Evolutionary conservation across 768 basidiomycete genomes (phyloP), one percentile per base, ranked within the genome.

Genomic region (Arthromyces matolae): DNA sequence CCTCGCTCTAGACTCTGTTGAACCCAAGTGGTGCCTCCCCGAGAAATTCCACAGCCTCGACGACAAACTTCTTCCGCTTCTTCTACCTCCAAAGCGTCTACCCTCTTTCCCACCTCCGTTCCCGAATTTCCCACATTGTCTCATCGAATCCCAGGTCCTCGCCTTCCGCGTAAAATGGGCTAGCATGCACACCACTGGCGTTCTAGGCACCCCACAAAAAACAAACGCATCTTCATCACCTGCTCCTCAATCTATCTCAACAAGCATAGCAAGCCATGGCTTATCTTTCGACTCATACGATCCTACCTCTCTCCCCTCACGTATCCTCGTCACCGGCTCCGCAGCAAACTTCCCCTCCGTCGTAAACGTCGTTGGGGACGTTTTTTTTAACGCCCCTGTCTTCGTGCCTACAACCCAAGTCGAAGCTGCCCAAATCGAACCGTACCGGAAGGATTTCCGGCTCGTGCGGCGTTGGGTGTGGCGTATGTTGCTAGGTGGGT

Each of bases 21-120:
- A n/a, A n/a, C 36, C n/a, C 42, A 35, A 31, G 22, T 19, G 24
- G 12, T 90, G 89, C n/a, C 80, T 93, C 42, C 90, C 93, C 58
- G 89, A 93, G 70, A 93, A 93, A 61, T 77, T 93, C 2, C 92
- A 92, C 66, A 85, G 85, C 49, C 92, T 91, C 72, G 92, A 87
- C 86, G 75, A 89, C 51, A 73, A 89, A 92, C 55, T 77, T 77
- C 41, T 83, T 76, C 61, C 88, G 89, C 1, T 76, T 82, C 44
- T 80, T 86, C 0, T 84, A 86, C 35, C 85, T 88, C 49, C 89
- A 91, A 60, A 90, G 89, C 8, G 87, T 90, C 50, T 19, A 89
- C 79, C 67, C 83, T 90, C n/a, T 92, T 93, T 64, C 90, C 92
- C 64, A 90, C 84, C 0, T 89, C 90, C 62, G 90, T 91, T 42